Evolutionary conservation across 1,139 yeast genomes (phyloP).

Genomic region (Zygosaccharomyces sapae): DNA sequence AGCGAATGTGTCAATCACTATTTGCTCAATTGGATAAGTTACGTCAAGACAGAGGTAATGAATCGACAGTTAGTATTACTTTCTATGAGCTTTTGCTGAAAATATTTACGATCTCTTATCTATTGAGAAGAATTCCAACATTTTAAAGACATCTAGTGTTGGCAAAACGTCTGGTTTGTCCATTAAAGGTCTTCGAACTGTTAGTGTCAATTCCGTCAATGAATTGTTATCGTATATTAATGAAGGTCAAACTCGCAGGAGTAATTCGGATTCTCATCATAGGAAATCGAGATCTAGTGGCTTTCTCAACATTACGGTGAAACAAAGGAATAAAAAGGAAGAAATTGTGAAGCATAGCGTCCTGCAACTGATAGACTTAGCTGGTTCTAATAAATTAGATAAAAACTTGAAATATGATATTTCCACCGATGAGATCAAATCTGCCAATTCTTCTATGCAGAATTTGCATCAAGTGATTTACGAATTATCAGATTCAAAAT

Average conservation of each 20-base stretch:
- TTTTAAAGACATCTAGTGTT: constrained; percentile 22
- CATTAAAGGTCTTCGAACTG: constrained; percentile 17
- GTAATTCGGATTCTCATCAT: constrained; percentile 40
- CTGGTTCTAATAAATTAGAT: constrained; percentile 85
- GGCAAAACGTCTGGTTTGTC: constrained; percentile 10
- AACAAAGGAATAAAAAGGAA: constrained; percentile 51
- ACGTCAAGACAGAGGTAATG: constrained; percentile 14
- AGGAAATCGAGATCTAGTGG: constrained; percentile 82
- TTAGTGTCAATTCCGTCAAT: constrained; percentile 23
- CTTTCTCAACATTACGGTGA: constrained; percentile 62
- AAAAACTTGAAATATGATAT: constrained; percentile 78
- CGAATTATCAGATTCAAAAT: constrained; percentile 60
- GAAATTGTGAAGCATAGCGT: constrained; percentile 21
- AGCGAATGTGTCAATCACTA: constrained; percentile 64
- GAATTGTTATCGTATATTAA: constrained; percentile 52
- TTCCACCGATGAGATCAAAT: constrained; percentile 76
- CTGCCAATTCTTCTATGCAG: constrained; percentile 73
- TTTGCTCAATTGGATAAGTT: constrained; percentile 54
- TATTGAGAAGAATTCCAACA: constrained; percentile 5
- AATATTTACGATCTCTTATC: constrained; percentile 15
- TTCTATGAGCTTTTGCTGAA: constrained; percentile 15
- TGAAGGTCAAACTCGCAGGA: constrained; percentile 49
- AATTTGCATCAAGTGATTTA: constrained; percentile 79
- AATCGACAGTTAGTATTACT: constrained; percentile 8
- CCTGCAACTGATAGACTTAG: constrained; percentile 76